phyloP scores from a whole-genome alignment of 768 basidiomycete species.

The Boletus sp. region DNA sequence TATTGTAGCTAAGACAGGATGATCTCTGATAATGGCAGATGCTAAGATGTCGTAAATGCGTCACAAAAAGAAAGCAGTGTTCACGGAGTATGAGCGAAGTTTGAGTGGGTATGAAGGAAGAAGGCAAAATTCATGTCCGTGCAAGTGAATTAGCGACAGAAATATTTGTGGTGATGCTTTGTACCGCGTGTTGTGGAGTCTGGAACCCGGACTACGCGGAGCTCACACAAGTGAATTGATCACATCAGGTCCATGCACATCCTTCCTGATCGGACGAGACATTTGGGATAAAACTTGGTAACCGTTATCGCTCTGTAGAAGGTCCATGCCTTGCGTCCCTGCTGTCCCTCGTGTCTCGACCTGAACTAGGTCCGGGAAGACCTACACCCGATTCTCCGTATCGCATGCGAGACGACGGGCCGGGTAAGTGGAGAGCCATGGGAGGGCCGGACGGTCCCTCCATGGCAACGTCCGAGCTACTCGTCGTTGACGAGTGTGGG shows the following conservation, averaged over 20 bases:
- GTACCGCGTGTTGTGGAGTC: slow-evolving; percentile 15
- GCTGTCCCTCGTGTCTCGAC: slow-evolving; percentile 37
- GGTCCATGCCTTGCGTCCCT: slow-evolving; percentile 32
- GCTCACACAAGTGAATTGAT: slow-evolving; percentile 6
- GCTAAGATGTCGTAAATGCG: slow-evolving; percentile 25
- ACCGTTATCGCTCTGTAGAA: slow-evolving; percentile 25
- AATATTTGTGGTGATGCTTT: slow-evolving; percentile 3
- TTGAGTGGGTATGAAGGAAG: slow-evolving; percentile 9
- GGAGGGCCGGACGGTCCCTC: slow-evolving; percentile 29
- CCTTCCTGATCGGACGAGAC: neutral
- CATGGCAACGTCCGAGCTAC: slow-evolving; percentile 29
- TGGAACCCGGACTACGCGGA: slow-evolving; percentile 14
- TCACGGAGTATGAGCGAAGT: slow-evolving; percentile 6
- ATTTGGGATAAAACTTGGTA: slow-evolving; percentile 1
- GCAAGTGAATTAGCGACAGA: slow-evolving; percentile 8
- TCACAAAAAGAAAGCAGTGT: slow-evolving; percentile 10
- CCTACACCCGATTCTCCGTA: slow-evolving; percentile 35
- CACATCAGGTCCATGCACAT: slow-evolving; percentile 4
- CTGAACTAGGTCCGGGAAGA: slow-evolving; percentile 21
- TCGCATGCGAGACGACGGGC: slow-evolving; percentile 33
- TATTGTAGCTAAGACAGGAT: slow-evolving; percentile 14
- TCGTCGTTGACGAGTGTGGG: slow-evolving; percentile 22
- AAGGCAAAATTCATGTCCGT: slow-evolving; percentile 23
- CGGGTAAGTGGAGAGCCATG: slow-evolving; percentile 34
- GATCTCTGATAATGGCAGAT: slow-evolving; percentile 15